Conservation (phyloP, 192 early-diverging fungal genomes). For the Lunasporangiospora selenospora region DNA sequence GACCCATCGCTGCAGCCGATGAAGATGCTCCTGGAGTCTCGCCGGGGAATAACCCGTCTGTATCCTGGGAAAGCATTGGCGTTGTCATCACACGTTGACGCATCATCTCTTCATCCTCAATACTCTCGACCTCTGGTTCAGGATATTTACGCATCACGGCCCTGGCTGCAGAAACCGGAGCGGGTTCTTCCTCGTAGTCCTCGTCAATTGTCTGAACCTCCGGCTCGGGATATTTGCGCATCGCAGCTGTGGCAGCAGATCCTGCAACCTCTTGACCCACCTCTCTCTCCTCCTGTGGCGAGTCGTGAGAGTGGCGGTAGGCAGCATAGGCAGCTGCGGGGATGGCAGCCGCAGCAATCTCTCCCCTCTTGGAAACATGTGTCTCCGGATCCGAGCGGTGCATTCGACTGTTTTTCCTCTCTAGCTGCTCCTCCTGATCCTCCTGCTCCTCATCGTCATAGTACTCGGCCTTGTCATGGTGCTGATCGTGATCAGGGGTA, state of each 20-base stretch:
- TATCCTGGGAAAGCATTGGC: no score
- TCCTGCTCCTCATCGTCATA: neutral
- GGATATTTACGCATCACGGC: neutral
- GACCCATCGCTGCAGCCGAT: neutral
- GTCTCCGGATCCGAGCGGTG: neutral
- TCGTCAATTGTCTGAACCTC: neutral
- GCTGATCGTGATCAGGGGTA: neutral
- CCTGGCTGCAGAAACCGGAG: neutral
- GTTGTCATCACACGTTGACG: no score
- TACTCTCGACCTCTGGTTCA: neutral
- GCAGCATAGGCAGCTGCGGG: conserved; percentile 4
- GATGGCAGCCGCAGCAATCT: neutral
- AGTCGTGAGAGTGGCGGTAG: neutral
- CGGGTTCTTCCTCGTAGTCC: neutral
- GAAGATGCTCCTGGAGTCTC: neutral
- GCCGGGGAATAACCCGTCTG: no score
- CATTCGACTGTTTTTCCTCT: no score
- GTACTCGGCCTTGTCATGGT: neutral
- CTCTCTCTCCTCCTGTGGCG: neutral
- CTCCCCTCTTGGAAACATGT: conserved; percentile 3
- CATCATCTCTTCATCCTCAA: neutral
- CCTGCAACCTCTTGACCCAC: no score
- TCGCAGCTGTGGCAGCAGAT: neutral
- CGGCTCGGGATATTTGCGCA: neutral
- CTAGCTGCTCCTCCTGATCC: no score